Conservation (phyloP, 148 eudicot genomes). For the Camellia sinensis region DNA sequence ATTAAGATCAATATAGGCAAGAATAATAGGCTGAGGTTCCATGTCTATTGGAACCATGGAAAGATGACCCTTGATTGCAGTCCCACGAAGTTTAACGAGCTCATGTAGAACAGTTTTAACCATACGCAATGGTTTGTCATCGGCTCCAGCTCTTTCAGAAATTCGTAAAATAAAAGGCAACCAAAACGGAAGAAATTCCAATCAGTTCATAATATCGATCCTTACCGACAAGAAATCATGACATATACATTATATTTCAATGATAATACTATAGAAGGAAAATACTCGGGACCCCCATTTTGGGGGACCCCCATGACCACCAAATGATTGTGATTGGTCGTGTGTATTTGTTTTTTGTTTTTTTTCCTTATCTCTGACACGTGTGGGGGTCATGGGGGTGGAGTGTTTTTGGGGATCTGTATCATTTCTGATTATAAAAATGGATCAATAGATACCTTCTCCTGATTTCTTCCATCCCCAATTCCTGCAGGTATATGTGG, state of each 20-base stretch:
- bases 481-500: conserved; percentile 89
- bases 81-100: conserved; percentile 96
- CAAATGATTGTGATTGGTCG: no score
- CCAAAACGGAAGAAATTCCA: background rate
- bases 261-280: background rate
- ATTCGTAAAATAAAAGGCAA: background rate
- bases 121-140: conserved; percentile 98
- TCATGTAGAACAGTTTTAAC: conserved; percentile 98
- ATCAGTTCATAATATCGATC: background rate
- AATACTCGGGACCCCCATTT: no score
- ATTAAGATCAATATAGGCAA: conserved; percentile 96
- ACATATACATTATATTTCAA: background rate
- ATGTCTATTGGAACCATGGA: conserved; percentile 95
- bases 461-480: conserved; percentile 99
- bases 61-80: conserved; percentile 95
- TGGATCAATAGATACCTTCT: conserved; percentile 55
- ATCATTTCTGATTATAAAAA: background rate
- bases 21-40: conserved; percentile 96
- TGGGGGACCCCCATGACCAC: no score
- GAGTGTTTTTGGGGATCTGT: no score
- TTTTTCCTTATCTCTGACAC: no score
- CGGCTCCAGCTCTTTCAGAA: conserved; percentile 85
- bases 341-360: no score
- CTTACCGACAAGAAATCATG: background rate
- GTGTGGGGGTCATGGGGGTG: no score